Evolutionary conservation across 106 monocot genomes (phyloP), one percentile per base, ranked within the genome.

Genomic region (Dendrobium huoshanense): DNA sequence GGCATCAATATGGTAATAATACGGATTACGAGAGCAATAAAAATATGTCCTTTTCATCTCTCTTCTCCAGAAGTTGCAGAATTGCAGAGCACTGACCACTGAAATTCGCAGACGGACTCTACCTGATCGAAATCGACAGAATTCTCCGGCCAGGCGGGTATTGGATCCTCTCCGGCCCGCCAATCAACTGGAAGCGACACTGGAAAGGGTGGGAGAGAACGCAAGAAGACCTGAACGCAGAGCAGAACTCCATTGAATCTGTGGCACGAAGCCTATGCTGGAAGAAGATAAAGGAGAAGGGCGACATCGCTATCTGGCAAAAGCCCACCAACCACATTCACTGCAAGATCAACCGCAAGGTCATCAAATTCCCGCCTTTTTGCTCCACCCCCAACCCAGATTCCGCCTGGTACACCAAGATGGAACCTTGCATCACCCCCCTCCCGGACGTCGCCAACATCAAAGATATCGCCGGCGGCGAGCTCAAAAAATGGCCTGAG

Each of bases 111-210:
- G 90, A 90, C 85, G 90, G 85, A 10, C 49, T 90, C 9, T 90
- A 90, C 67, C 80, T 90, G 11, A 70, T 67, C n/a, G 90, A 90
- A 75, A 83, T 90, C 8, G 90, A 90, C 58, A 83, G 90, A 81
- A 79, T 90, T 61, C 67, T 90, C 61, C 85, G 90, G 42, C 90
- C 90, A 2, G 90, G 90, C 17, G 90, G 90, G 7, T 90, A 83
- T 7, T 90, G 90, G 90, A 83, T 90, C 67, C 83, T 90, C 31
- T 90, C 90, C 15, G 90, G 87, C 67, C 90, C 90, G 20, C 90
- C 90, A 9, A 89, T 89, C 80, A 58, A 87, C 47, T 89, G 89
- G 89, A 89, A 87, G 80, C 77, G 73, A 58, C 68, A 89, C 67
- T 82, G 82, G 77, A 73, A 67, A 75, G 89, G 89, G 18, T 89